Base-by-base conservation (phyloP, 805 yeast genomes). In the Lipomyces oligophaga region DNA sequence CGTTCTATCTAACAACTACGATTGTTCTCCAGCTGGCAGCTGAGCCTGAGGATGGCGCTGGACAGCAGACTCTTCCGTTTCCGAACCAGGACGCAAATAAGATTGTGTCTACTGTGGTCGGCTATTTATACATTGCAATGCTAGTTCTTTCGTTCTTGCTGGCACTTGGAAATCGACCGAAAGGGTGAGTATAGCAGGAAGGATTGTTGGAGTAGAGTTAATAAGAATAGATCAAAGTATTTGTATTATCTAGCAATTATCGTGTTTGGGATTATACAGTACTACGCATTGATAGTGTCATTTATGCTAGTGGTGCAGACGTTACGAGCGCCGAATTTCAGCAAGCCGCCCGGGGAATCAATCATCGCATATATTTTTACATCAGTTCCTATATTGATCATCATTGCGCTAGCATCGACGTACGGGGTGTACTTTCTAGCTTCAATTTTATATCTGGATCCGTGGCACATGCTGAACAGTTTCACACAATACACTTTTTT, bases 151-250 rank as follows among this genome's bases (percentile, higher is more conserved):
- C 83, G 19, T 80, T 80, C 59, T 74, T 80, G 38, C 67, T 80
- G 53, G 78, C 83, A 38, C 74, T 80, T 59, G 85, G 85, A 44
- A 80, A 80, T 58, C 71, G 76, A 39, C 85, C 85, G 1, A 75
- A 77, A 59, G 83, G 83, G 42, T 45, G 19, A 20, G 41, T 34
- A 8, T 20, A 11, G 15, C 22, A 11, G 22, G 13, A 18, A 26
- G 28, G 13, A 26, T 19, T 18, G 25, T 10, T 15, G 22, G 8
- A 6, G 10, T 21, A 20, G 13, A 25, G 15, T 38, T 15, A n/a
- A 7, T 28, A 8, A 11, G n/a, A 28, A 8, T 21, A 45, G 52
- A 15, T 75, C 83, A 1, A 75, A 73, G 54, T 67, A 69, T 58
- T 71, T 73, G 52, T 80, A 80, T 63, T 66, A 75, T 56, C 70